A percentile compares a stretch with the other conserved stretches of the same genome.
phyloP scores from a whole-genome alignment of 2,329 filamentous ascomycete genomes.

The Hypoxylon sp. region DNA sequence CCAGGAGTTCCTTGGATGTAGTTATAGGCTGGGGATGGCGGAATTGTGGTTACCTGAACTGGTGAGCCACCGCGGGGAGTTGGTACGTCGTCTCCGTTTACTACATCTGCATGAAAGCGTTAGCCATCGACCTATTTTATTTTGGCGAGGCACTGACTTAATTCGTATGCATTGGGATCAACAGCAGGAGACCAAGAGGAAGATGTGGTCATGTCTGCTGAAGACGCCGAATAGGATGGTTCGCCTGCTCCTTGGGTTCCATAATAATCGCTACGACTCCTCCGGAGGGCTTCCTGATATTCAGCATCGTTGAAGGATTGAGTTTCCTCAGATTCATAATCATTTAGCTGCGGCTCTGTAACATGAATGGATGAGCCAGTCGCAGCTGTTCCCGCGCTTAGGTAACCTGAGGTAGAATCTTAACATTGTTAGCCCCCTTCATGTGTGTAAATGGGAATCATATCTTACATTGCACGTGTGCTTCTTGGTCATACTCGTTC shows the following conservation, averaged over 20 bases:
- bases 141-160: constrained; percentile 41
- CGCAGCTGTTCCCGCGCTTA: constrained; percentile 13
- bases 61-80: constrained; percentile 45
- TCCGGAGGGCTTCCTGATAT: constrained; percentile 46
- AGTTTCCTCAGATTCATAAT: constrained; percentile 39
- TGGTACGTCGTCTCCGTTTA: constrained; percentile 37
- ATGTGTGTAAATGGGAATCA: neutral
- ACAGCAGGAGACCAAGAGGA: constrained; percentile 40
- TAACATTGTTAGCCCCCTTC: constrained; percentile 31
- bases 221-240: constrained; percentile 43
- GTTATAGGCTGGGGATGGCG: constrained; percentile 32
- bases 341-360: constrained; percentile 22
- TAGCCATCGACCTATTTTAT: constrained; percentile 14
- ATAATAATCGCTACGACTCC: constrained; percentile 43
- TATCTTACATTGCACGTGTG: constrained; percentile 39
- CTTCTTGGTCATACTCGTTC: constrained; percentile 33
- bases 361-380: constrained; percentile 9
- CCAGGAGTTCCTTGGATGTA: constrained; percentile 50
- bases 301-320: constrained; percentile 36
- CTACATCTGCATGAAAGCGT: constrained; percentile 33
- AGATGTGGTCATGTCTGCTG: constrained; percentile 35
- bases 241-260: constrained; percentile 40
- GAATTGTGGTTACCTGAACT: constrained; percentile 15
- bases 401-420: constrained; percentile 37
- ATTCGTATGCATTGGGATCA: constrained; percentile 47